phyloP scores from a whole-genome alignment of 2,329 filamentous ascomycete genomes.

The Monilinia aucupariae region DNA sequence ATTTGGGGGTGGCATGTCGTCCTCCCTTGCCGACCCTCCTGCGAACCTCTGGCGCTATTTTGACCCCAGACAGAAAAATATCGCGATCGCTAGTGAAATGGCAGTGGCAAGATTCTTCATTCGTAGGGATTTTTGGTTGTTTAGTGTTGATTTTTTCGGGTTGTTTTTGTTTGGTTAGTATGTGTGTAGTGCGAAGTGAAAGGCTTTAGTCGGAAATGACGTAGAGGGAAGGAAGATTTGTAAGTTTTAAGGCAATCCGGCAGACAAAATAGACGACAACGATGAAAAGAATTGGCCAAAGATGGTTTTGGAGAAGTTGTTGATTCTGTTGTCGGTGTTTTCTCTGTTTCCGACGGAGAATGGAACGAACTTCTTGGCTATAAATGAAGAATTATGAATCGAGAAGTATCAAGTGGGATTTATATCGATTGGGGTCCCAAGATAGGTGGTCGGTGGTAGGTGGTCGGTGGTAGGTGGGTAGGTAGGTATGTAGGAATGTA shows the following conservation, averaged over 20 bases:
- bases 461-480: too few relatives aligned
- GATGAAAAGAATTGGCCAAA: too few relatives aligned
- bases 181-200: neutral
- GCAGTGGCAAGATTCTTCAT: conserved; percentile 14
- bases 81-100: conserved; percentile 16
- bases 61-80: conserved; percentile 13
- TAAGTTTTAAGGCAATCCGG: conserved; percentile 3
- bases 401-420: too few relatives aligned
- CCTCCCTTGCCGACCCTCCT: conserved; percentile 16
- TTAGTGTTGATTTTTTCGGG: conserved; percentile 7
- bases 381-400: too few relatives aligned
- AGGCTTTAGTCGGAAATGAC: conserved; percentile 10
- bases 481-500: too few relatives aligned
- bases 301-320: neutral
- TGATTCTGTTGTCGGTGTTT: neutral
- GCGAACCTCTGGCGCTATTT: conserved; percentile 17
- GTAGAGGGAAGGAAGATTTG: conserved; percentile 1
- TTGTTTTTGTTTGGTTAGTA: neutral
- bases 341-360: too few relatives aligned
- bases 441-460: too few relatives aligned
- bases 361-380: too few relatives aligned
- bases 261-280: conserved; percentile 3
- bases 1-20: conserved; percentile 33
- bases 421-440: too few relatives aligned
- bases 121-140: conserved; percentile 4